Evolutionary conservation across 2,329 filamentous ascomycete species (phyloP).

Genomic region (Dothistroma septosporum): DNA sequence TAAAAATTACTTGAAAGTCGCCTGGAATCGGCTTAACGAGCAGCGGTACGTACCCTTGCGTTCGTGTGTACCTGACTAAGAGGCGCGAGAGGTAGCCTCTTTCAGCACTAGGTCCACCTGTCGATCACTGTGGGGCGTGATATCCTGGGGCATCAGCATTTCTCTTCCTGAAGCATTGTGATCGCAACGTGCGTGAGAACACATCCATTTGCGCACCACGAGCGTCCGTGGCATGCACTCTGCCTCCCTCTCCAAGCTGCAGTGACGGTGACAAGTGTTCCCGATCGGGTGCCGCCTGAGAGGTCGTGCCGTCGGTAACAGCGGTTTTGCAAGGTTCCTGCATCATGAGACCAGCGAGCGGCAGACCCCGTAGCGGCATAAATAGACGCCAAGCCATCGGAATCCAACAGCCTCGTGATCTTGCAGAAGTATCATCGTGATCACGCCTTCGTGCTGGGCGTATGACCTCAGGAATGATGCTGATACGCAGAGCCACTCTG

Average conservation of each 20-base stretch:
- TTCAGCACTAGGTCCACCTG: not conserved
- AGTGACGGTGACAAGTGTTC: not conserved
- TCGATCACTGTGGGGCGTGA: not conserved
- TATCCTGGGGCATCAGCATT: not conserved
- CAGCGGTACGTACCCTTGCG: not conserved
- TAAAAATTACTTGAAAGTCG: conserved; percentile 8
- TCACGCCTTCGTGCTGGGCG: not conserved
- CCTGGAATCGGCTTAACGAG: conserved; percentile 1
- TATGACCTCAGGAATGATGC: not conserved
- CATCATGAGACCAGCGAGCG: not conserved
- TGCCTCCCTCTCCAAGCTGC: not conserved
- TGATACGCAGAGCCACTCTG: not conserved
- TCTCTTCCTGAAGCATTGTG: not conserved
- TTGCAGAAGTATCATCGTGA: not conserved
- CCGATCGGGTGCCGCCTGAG: not conserved
- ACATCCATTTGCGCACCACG: not conserved
- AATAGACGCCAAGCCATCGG: not conserved
- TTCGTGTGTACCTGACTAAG: conserved; percentile 3
- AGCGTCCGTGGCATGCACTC: not conserved
- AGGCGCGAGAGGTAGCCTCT: no score
- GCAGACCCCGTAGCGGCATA: not conserved
- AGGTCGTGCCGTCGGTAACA: not conserved
- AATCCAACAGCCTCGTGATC: not conserved
- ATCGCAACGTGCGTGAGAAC: not conserved
- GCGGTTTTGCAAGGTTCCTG: not conserved